Conservation (phyloP, 2,329 filamentous ascomycete species). For the Volutella citrinella region DNA sequence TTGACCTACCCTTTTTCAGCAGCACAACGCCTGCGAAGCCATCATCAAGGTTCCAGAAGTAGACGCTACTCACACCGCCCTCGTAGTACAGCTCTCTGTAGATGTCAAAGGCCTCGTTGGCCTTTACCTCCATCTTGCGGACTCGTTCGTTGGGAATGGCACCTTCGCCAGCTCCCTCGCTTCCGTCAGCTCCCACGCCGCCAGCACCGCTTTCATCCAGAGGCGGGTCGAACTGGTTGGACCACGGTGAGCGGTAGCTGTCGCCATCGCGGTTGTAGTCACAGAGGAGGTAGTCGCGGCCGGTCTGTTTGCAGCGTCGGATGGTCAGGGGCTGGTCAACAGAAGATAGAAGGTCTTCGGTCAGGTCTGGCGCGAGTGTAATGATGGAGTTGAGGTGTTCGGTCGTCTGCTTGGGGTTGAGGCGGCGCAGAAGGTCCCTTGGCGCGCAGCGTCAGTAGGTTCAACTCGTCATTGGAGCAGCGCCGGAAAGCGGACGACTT, state of each 20-base stretch:
- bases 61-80: slow-evolving; percentile 91
- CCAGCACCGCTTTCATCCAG: slow-evolving; percentile 62
- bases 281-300: slow-evolving; percentile 94
- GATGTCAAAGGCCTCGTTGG: slow-evolving; percentile 95
- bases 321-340: slow-evolving; percentile 93
- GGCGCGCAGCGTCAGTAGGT: no score
- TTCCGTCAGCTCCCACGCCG: slow-evolving; percentile 51
- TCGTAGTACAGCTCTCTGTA: slow-evolving; percentile 97
- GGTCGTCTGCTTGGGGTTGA: slow-evolving; percentile 91
- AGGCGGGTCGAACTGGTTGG: slow-evolving; percentile 94
- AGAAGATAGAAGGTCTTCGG: slow-evolving; percentile 95
- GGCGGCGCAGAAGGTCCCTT: slow-evolving; percentile 95
- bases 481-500: no score
- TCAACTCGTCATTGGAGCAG: no score
- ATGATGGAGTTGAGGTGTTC: slow-evolving; percentile 87
- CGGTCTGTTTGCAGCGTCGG: slow-evolving; percentile 80
- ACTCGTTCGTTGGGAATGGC: slow-evolving; percentile 88
- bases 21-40: slow-evolving; percentile 95
- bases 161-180: slow-evolving; percentile 67
- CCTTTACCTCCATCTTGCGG: slow-evolving; percentile 87
- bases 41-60: slow-evolving; percentile 98
- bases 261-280: slow-evolving; percentile 99
- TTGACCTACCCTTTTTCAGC: slow-evolving; percentile 82
- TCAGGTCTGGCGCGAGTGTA: slow-evolving; percentile 81
- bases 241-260: slow-evolving; percentile 98